Evolutionary conservation across 2,329 filamentous ascomycete species (phyloP).

Genomic region (Aspergillus aculeatus): DNA sequence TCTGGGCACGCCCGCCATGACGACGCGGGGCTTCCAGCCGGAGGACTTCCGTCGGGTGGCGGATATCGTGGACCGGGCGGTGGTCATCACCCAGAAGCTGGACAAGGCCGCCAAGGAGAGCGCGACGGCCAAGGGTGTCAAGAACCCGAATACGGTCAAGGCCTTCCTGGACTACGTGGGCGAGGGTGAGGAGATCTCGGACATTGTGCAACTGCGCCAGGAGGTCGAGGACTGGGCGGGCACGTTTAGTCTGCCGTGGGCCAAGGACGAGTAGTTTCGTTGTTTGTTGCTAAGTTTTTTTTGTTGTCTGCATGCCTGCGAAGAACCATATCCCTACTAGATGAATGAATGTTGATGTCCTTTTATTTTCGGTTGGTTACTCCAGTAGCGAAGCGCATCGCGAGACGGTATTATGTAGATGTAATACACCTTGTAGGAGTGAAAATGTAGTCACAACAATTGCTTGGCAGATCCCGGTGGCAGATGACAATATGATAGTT

Average conservation of each 20-base stretch:
- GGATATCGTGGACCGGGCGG: slow-evolving; percentile 79
- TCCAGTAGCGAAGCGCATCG: too few relatives aligned
- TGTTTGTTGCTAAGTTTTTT: background rate
- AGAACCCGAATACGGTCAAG: slow-evolving; percentile 97
- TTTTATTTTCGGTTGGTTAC: background rate
- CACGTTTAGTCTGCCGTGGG: slow-evolving; percentile 84
- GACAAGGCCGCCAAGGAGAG: slow-evolving; percentile 69
- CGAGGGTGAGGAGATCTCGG: slow-evolving; percentile 71
- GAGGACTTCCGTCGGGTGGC: slow-evolving; percentile 85
- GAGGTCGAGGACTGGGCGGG: slow-evolving; percentile 88
- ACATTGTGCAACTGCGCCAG: slow-evolving; percentile 81
- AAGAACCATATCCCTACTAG: background rate
- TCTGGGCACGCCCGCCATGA: slow-evolving; percentile 97
- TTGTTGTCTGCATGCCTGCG: background rate
- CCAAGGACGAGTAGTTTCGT: slow-evolving; percentile 55
- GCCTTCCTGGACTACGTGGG: slow-evolving; percentile 93
- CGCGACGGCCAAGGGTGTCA: slow-evolving; percentile 77
- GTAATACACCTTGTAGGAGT: background rate
- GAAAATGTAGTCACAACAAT: too few relatives aligned
- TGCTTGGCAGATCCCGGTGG: too few relatives aligned
- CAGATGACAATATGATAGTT: too few relatives aligned
- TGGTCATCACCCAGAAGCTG: slow-evolving; percentile 73
- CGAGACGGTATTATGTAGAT: too few relatives aligned
- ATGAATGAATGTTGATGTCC: background rate
- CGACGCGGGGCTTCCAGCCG: slow-evolving; percentile 85